Conservation (phyloP, 768 basidiomycete species). For the Thelephora ganbajun region DNA sequence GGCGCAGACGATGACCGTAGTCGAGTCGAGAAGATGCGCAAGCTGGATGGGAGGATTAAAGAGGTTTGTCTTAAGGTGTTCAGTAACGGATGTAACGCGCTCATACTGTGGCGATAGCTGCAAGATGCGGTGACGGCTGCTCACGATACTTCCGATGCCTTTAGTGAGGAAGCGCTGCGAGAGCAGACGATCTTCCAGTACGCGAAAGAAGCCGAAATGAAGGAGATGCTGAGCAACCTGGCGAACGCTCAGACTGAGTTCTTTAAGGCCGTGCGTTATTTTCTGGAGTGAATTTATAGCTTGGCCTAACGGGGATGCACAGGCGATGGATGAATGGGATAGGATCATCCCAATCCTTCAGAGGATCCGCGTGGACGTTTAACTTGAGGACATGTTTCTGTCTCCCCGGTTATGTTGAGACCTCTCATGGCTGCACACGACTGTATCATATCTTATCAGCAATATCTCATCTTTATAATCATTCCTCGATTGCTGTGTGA, state of each 20-base stretch:
- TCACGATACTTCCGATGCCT: constrained; percentile 91
- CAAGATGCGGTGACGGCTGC: constrained; percentile 94
- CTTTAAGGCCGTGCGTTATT: constrained; percentile 53
- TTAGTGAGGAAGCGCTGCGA: constrained; percentile 86
- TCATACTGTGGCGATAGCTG: constrained; percentile 33
- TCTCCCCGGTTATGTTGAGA: not conserved
- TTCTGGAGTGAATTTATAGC: not conserved
- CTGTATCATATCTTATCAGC: too few relatives aligned
- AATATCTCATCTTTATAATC: too few relatives aligned
- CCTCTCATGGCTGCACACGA: not conserved
- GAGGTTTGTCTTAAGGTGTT: constrained; percentile 43
- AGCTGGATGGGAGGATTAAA: constrained; percentile 88
- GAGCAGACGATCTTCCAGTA: constrained; percentile 87
- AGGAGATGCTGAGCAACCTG: constrained; percentile 78
- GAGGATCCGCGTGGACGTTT: constrained; percentile 87
- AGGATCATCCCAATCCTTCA: constrained; percentile 87
- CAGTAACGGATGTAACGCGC: not conserved
- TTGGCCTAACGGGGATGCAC: constrained; percentile 2
- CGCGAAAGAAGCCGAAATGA: constrained; percentile 93
- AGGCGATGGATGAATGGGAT: constrained; percentile 98
- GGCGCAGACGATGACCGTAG: constrained; percentile 90
- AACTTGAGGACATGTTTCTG: constrained; percentile 11
- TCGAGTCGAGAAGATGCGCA: constrained; percentile 85
- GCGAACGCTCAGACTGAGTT: constrained; percentile 95
- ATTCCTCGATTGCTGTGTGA: too few relatives aligned